A percentile compares a stretch with the other conserved stretches of the same genome.
Evolutionary conservation across 768 basidiomycete species (phyloP).

Genomic region (Phanerodontia chrysosporium): DNA sequence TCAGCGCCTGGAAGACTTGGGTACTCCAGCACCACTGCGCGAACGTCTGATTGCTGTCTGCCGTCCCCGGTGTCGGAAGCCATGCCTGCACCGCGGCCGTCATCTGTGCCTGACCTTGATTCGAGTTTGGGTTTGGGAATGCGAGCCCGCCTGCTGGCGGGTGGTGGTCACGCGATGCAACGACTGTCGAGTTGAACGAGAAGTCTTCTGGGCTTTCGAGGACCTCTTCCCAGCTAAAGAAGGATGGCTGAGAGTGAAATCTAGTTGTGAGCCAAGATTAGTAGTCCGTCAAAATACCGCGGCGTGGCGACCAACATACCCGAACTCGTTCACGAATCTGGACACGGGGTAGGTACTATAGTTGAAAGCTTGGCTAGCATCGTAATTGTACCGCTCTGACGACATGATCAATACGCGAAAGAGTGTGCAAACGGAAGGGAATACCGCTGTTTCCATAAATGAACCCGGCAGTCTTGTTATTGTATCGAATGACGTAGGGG

Average conservation of each 20-base stretch:
- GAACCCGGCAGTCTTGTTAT: conserved; percentile 45
- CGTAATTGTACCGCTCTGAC: conserved; percentile 54
- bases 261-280: conserved; percentile 22
- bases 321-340: conserved; percentile 58
- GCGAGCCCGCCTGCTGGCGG: conserved; percentile 47
- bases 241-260: conserved; percentile 61
- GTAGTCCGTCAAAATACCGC: no score
- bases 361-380: conserved; percentile 47
- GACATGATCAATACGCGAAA: neutral
- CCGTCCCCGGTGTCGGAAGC: conserved; percentile 47
- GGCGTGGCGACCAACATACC: no score
- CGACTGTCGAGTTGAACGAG: conserved; percentile 53
- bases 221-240: conserved; percentile 58
- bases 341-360: conserved; percentile 49
- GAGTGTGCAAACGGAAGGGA: no score
- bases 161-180: conserved; percentile 53
- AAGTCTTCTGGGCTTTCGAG: conserved; percentile 47
- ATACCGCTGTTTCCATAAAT: conserved; percentile 58
- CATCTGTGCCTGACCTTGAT: conserved; percentile 51
- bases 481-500: conserved; percentile 47
- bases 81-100: conserved; percentile 46
- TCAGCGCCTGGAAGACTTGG: conserved; percentile 56
- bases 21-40: conserved; percentile 64
- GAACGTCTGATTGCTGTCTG: conserved; percentile 52
- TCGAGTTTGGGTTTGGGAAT: conserved; percentile 54